A percentile compares a stretch with the other conserved stretches of the same genome.
Evolutionary conservation across 805 yeast genomes (phyloP).

Genomic region (Cyberlindnera euphorbiiphila): DNA sequence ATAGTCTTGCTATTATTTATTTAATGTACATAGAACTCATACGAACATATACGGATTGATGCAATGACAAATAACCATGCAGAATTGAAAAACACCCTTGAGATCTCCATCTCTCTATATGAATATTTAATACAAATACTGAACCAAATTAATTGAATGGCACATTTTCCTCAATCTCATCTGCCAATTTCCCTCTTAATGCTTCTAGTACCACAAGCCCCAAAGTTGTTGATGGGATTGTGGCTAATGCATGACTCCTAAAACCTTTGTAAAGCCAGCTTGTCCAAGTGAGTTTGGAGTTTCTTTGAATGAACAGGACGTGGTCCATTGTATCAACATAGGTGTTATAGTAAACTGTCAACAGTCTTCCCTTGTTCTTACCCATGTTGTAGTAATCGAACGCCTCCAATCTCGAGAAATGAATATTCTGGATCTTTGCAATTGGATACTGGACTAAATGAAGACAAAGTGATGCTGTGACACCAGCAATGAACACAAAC

Average conservation of each 20-base stretch:
- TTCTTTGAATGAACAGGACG: conserved; percentile 47
- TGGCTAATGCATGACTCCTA: conserved; percentile 61
- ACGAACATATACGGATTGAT: no score
- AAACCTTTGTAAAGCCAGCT: conserved; percentile 79
- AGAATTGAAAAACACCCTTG: no score
- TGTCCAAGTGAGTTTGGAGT: conserved; percentile 53
- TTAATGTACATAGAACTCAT: background rate
- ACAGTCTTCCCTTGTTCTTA: conserved; percentile 13
- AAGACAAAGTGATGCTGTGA: conserved; percentile 74
- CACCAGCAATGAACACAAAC: conserved; percentile 79
- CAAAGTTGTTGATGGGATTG: conserved; percentile 84
- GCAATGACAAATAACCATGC: no score
- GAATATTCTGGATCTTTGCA: conserved; percentile 72
- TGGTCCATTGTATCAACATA: conserved; percentile 73
- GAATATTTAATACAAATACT: background rate
- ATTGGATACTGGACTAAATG: conserved; percentile 83
- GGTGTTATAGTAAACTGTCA: conserved; percentile 60
- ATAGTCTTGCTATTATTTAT: conserved; percentile 14
- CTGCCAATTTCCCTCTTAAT: conserved; percentile 46
- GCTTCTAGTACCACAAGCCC: conserved; percentile 84
- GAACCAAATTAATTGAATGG: background rate
- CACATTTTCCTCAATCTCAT: conserved; percentile 15
- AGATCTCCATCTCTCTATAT: background rate
- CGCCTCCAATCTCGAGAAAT: conserved; percentile 75
- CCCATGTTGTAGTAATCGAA: conserved; percentile 53